These are phyloP conservation scores for Linum lewisii DNA, from an alignment of 345 rosid genomes.

Conservation along the genomic window DNA sequence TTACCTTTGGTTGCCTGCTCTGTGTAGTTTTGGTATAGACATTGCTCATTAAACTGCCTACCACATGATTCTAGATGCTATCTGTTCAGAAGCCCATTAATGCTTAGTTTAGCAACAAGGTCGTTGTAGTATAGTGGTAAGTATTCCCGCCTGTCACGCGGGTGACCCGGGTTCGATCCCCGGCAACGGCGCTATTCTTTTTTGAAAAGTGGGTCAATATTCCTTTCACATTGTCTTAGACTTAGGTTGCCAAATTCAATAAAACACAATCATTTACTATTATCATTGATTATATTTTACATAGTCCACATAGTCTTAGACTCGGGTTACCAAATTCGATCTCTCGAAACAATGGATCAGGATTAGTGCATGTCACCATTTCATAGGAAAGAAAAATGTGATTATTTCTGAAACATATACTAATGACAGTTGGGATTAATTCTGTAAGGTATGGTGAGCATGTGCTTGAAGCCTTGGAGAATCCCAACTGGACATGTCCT, in stretches of 20 bases:
- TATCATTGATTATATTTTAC: too few species aligned
- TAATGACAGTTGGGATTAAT: not conserved
- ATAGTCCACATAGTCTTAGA: too few species aligned
- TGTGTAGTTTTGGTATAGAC: too few species aligned
- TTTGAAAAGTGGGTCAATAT: too few species aligned
- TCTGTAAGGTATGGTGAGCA: constrained; percentile 98
- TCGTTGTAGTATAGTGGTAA: constrained; percentile 93
- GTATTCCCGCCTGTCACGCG: constrained; percentile 94
- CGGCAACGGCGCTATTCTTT: constrained; percentile 71
- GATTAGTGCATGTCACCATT: too few species aligned
- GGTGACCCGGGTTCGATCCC: constrained; percentile 98
- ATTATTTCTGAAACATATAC: not conserved
- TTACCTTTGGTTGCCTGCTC: not conserved
- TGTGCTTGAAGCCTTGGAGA: constrained; percentile 75
- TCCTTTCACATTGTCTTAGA: too few species aligned
- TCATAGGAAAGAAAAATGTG: too few species aligned
- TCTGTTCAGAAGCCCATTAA: too few species aligned
- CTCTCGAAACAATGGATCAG: not conserved
- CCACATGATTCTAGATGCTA: too few species aligned
- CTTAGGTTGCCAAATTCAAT: too few species aligned
- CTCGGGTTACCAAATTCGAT: not conserved
- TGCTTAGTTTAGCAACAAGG: constrained; percentile 3
- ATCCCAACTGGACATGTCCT: constrained; percentile 77
- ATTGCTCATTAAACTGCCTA: too few species aligned
- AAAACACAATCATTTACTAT: too few species aligned